phyloP scores from a whole-genome alignment of 169 alveolate species.

The Eimeria sp. region DNA sequence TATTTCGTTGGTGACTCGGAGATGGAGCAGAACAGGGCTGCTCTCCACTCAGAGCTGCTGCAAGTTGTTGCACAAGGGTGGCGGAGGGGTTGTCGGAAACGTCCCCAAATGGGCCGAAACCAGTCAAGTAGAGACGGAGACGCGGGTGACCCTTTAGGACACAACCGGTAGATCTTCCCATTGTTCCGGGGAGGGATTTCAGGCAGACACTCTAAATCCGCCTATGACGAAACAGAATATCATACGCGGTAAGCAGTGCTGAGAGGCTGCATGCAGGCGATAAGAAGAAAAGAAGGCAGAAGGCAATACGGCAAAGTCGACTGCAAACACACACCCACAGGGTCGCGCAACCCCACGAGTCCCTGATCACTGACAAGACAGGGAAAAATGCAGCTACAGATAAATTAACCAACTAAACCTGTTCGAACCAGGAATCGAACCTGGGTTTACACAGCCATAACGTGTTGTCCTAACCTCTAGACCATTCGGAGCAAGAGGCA shows the following conservation, averaged over 20 bases:
- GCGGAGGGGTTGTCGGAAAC: conserved; percentile 55
- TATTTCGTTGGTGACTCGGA: background rate
- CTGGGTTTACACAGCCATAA: conserved; percentile 97
- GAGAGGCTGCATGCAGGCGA: background rate
- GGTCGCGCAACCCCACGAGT: background rate
- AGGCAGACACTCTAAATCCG: background rate
- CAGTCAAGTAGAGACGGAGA: conserved; percentile 30
- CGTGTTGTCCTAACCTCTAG: conserved; percentile 97
- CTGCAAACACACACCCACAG: background rate
- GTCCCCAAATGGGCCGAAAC: conserved; percentile 41
- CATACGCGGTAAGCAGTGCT: background rate
- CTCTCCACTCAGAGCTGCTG: background rate
- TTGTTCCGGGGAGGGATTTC: background rate
- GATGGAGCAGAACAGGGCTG: background rate
- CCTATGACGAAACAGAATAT: background rate
- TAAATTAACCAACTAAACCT: conserved; percentile 65
- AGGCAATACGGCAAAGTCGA: background rate
- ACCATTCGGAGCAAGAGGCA: conserved; percentile 92
- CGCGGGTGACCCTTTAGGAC: background rate
- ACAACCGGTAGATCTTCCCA: background rate
- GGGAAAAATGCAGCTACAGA: background rate
- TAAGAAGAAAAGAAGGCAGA: background rate
- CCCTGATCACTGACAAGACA: background rate
- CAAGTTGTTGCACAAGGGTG: background rate
- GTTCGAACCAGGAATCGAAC: conserved; percentile 97